phyloP scores from a whole-genome alignment of 768 basidiomycete genomes.

The Collybia mongolica region DNA sequence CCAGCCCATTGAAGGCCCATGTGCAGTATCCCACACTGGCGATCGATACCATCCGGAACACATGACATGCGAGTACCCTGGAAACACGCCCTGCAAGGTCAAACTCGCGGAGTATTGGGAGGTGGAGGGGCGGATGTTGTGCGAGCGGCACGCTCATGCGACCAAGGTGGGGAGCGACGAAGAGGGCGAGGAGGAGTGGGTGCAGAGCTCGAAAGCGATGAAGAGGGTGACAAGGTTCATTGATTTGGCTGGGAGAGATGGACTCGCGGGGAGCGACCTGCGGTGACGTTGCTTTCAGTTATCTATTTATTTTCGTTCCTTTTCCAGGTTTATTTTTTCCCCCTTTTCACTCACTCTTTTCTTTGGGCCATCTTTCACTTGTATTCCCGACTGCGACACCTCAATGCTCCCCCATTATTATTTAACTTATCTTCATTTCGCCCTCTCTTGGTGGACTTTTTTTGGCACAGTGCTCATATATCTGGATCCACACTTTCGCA shows the following conservation, averaged over 20 bases:
- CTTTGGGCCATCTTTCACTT: not conserved
- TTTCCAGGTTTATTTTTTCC: not conserved
- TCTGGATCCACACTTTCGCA: not conserved
- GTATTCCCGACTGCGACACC: too few relatives aligned
- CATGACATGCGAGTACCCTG: conserved; percentile 75
- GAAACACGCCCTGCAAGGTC: conserved; percentile 47
- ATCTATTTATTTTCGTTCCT: not conserved
- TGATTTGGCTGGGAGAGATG: conserved; percentile 48
- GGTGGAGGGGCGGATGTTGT: conserved; percentile 80
- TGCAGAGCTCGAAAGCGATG: conserved; percentile 52
- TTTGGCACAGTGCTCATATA: not conserved
- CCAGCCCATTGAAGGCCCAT: conserved; percentile 91
- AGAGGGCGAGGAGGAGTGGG: conserved; percentile 28
- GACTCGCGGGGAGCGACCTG: conserved; percentile 8
- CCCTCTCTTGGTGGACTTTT: not conserved
- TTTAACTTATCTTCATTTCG: too few relatives aligned
- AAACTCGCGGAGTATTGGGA: conserved; percentile 86
- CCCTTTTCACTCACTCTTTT: not conserved
- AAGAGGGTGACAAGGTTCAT: conserved; percentile 83
- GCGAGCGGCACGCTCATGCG: conserved; percentile 73
- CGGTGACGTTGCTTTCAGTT: not conserved
- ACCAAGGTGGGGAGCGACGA: conserved; percentile 23
- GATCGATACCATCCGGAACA: conserved; percentile 88
- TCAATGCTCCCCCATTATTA: not conserved
- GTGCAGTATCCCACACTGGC: conserved; percentile 81